phyloP scores from a whole-genome alignment of 1,284 basidiomycete genomes.

The Takashimella tepidaria region DNA sequence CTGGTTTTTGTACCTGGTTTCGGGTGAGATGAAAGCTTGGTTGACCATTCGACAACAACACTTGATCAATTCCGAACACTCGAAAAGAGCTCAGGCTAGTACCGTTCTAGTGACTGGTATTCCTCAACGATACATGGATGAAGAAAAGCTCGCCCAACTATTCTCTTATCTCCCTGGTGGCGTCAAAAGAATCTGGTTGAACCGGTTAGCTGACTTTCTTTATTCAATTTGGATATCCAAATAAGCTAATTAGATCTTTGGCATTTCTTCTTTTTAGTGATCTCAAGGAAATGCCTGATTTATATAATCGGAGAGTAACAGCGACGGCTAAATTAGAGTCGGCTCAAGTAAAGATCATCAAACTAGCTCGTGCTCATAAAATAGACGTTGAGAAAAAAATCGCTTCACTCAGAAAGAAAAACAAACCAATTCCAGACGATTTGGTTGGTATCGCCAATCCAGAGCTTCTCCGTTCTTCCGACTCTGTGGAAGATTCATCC shows the following conservation, averaged over 20 bases:
- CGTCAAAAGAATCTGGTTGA: slow-evolving; percentile 70
- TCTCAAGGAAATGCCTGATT: slow-evolving; percentile 58
- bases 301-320: slow-evolving; percentile 58
- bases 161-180: slow-evolving; percentile 70
- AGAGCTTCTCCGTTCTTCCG: slow-evolving; percentile 17
- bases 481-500: slow-evolving; percentile 4
- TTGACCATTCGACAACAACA: slow-evolving; percentile 63
- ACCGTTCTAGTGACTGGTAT: slow-evolving; percentile 73
- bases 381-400: slow-evolving; percentile 27
- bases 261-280: no score
- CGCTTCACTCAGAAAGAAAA: slow-evolving; percentile 32
- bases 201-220: slow-evolving; percentile 53
- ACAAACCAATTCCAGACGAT: slow-evolving; percentile 31
- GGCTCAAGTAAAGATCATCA: slow-evolving; percentile 59
- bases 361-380: slow-evolving; percentile 50
- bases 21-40: slow-evolving; percentile 62
- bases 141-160: slow-evolving; percentile 59
- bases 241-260: no score
- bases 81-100: slow-evolving; percentile 62
- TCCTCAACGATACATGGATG: slow-evolving; percentile 59
- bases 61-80: slow-evolving; percentile 61
- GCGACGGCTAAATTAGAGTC: slow-evolving; percentile 60
- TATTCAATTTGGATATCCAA: no score
- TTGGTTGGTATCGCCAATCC: slow-evolving; percentile 32
- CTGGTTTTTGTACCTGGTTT: slow-evolving; percentile 66